phyloP scores from a whole-genome alignment of 2,329 filamentous ascomycete species.

The Trichoderma semiorbis region DNA sequence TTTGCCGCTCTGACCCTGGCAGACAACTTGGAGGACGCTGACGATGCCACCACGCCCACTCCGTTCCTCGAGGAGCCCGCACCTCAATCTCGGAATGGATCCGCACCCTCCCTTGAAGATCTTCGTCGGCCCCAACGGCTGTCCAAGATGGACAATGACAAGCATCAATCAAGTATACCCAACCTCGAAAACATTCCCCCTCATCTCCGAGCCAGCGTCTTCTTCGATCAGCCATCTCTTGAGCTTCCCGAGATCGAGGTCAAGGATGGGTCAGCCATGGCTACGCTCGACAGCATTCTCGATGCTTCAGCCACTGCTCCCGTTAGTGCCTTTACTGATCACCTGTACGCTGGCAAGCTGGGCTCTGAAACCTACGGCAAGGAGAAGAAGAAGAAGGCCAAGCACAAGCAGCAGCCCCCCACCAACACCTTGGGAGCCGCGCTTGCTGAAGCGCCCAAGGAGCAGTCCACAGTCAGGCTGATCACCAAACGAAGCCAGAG shows the following conservation, averaged over 20 bases:
- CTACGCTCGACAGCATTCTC: conserved; percentile 85
- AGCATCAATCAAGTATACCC: conserved; percentile 34
- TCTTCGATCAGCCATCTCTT: conserved; percentile 69
- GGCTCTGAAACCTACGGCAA: conserved; percentile 71
- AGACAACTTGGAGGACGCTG: conserved; percentile 21
- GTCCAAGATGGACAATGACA: conserved; percentile 30
- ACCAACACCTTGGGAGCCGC: conserved; percentile 25
- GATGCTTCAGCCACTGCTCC: conserved; percentile 86
- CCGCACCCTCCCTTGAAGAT: conserved; percentile 22
- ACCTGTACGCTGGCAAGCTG: conserved; percentile 73
- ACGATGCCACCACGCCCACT: not conserved
- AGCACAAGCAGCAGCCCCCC: conserved; percentile 21
- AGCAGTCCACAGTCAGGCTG: conserved; percentile 48
- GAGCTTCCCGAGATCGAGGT: conserved; percentile 50
- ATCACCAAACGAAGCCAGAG: conserved; percentile 38
- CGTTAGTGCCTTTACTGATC: conserved; percentile 87
- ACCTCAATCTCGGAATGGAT: conserved; percentile 20
- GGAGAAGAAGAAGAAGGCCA: conserved; percentile 44
- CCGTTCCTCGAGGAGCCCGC: conserved; percentile 2
- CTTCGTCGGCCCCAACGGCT: conserved; percentile 35
- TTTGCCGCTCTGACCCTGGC: conserved; percentile 33
- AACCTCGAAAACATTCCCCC: conserved; percentile 57
- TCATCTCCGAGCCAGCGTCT: conserved; percentile 84
- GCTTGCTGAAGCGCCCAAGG: conserved; percentile 36
- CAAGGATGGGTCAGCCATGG: conserved; percentile 78